Percentiles rank a stretch among this genome's conserved stretches.
These are phyloP conservation scores for Cordyceps javanica DNA, from an alignment of 2,329 filamentous ascomycete genomes.

Conservation along the genomic window DNA sequence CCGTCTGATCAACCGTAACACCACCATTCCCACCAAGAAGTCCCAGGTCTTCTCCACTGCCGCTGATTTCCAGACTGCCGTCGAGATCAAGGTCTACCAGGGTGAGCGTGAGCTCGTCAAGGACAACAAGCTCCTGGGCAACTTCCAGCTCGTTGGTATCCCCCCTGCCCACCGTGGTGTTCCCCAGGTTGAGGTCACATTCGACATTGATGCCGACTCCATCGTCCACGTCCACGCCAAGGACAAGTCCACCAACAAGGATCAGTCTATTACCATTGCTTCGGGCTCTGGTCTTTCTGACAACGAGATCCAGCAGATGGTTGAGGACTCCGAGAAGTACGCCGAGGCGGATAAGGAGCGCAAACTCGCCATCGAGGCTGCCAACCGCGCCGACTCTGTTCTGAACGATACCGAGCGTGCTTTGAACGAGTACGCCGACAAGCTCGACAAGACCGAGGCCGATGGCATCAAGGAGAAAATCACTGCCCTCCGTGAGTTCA, in stretches of 20 bases:
- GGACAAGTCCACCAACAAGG: constrained; percentile 99
- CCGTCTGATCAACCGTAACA: constrained; percentile 97
- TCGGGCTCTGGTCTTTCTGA: constrained; percentile 96
- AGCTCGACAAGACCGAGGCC: constrained; percentile 92
- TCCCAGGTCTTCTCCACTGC: constrained; percentile 97
- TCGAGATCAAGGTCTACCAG: constrained; percentile 99
- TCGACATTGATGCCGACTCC: constrained; percentile 96
- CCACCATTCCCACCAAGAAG: constrained; percentile 98
- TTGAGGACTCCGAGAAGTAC: constrained; percentile 95
- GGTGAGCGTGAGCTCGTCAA: constrained; percentile 98
- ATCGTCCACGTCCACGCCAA: constrained; percentile 98
- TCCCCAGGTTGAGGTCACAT: constrained; percentile 94
- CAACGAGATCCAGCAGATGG: constrained; percentile 92
- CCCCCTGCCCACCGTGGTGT: constrained; percentile 94
- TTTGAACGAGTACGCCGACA: constrained; percentile 92
- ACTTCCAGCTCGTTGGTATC: constrained; percentile 98
- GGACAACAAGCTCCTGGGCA: constrained; percentile 97
- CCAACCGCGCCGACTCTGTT: constrained; percentile 95
- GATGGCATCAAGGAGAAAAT: constrained; percentile 95
- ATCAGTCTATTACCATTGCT: constrained; percentile 98
- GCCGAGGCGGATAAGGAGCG: constrained; percentile 93
- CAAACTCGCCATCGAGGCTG: constrained; percentile 89
- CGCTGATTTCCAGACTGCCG: constrained; percentile 95
- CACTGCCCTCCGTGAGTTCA: constrained; percentile 73
- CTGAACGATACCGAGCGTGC: constrained; percentile 98